Percentiles rank a stretch among this genome's conserved stretches.
Conservation (phyloP, 2,329 filamentous ascomycete genomes). For the Chrysoporthe deuterocubensis region DNA sequence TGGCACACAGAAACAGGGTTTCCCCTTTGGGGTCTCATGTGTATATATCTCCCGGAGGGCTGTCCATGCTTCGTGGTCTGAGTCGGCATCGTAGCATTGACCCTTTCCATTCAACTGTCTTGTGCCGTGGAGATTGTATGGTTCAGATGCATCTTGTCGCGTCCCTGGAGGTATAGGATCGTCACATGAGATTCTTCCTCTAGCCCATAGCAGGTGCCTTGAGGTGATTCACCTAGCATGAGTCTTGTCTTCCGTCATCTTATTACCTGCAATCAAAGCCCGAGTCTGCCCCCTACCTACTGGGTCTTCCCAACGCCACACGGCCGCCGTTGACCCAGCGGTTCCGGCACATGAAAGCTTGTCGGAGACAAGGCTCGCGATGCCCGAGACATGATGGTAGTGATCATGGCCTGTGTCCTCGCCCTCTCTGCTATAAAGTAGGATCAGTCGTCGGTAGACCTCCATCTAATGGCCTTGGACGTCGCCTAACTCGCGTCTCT, state of each 20-base stretch:
- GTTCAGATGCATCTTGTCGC: not conserved
- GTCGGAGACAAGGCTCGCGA: constrained; percentile 17
- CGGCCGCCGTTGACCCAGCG: constrained; percentile 4
- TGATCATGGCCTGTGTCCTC: constrained; percentile 2
- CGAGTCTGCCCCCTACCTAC: constrained; percentile 18
- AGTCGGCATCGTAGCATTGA: not conserved
- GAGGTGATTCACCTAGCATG: constrained; percentile 23
- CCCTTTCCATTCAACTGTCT: not conserved
- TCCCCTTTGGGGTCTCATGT: not conserved
- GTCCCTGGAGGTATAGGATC: not conserved
- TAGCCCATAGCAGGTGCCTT: constrained; percentile 13
- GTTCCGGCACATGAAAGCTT: not conserved
- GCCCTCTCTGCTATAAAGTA: constrained; percentile 24
- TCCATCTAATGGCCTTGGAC: constrained; percentile 14
- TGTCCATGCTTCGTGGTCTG: not conserved
- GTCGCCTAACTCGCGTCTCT: constrained; percentile 27
- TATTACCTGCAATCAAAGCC: constrained; percentile 25
- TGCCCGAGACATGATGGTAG: constrained; percentile 20
- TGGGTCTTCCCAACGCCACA: constrained; percentile 16
- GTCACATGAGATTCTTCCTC: constrained; percentile 12
- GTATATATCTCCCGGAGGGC: not conserved
- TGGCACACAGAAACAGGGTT: not conserved
- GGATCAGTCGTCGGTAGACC: constrained; percentile 18
- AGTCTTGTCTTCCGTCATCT: constrained; percentile 26
- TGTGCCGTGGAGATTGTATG: not conserved